Conservation (phyloP, 768 basidiomycete species). For the Clitopilus hobsonii region DNA sequence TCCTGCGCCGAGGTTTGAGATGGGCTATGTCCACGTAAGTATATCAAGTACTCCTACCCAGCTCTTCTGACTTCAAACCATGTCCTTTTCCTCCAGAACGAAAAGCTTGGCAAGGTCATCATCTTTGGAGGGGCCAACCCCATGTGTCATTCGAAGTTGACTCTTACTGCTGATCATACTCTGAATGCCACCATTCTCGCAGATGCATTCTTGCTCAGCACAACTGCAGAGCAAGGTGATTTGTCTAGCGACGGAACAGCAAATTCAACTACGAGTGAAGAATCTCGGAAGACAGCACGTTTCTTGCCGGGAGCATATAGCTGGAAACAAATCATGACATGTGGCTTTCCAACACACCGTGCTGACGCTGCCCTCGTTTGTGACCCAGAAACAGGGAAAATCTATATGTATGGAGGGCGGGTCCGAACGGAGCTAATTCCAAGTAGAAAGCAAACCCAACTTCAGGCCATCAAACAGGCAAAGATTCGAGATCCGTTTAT, state of each 20-base stretch:
- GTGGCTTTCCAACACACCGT: neutral
- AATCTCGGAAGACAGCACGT: neutral
- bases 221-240: too few relatives aligned
- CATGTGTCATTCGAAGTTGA: constrained; percentile 11
- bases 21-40: neutral
- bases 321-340: neutral
- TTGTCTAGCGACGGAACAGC: neutral
- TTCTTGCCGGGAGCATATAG: neutral
- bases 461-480: neutral
- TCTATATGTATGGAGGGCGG: neutral
- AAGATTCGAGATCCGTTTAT: neutral
- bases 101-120: constrained; percentile 25
- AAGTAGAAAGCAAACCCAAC: neutral
- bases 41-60: neutral
- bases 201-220: neutral
- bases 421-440: neutral
- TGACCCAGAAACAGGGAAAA: neutral
- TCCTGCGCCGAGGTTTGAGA: neutral
- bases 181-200: constrained; percentile 27
- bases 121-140: constrained; percentile 34
- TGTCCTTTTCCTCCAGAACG: constrained; percentile 19
- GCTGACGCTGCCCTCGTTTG: neutral
- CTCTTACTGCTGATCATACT: too few relatives aligned
- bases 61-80: neutral
- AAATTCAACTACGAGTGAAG: neutral